Evolutionary conservation across 2,329 filamentous ascomycete species (phyloP).

Genomic region (Ophiocordyceps camponoti-saundersi): DNA sequence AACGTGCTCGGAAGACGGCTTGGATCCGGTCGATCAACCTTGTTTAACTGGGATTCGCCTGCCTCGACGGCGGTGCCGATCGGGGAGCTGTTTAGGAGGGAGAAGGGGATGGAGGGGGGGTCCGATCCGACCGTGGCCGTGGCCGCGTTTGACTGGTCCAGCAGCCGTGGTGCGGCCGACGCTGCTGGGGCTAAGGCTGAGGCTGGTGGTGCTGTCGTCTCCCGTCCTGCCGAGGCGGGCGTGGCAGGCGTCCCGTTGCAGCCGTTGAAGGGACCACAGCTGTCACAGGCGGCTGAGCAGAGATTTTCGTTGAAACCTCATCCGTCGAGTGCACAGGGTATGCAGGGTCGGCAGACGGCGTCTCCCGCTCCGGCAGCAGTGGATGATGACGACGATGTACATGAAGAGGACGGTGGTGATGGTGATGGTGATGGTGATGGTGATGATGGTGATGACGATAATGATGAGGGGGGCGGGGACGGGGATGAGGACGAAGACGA

Average conservation of each 20-base stretch:
- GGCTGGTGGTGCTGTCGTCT: background rate
- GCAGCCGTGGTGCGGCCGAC: background rate
- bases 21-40: constrained; percentile 24
- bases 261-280: too few species aligned
- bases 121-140: constrained; percentile 1
- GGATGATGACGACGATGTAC: background rate
- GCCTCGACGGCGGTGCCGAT: constrained; percentile 27
- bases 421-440: background rate
- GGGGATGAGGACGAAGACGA: constrained; percentile 21
- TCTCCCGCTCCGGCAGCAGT: background rate
- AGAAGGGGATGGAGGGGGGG: constrained; percentile 4
- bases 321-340: background rate
- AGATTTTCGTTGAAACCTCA: background rate
- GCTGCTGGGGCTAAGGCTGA: background rate
- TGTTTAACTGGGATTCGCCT: constrained; percentile 45
- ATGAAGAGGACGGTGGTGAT: constrained; percentile 10
- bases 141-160: background rate
- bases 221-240: too few species aligned
- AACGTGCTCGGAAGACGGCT: constrained; percentile 18
- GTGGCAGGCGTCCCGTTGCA: too few species aligned
- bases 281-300: background rate
- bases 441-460: constrained; percentile 13
- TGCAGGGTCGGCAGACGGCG: too few species aligned
- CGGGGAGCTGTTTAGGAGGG: constrained; percentile 14
- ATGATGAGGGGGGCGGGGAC: too few species aligned